Base-by-base conservation (phyloP, 345 rosid species). In the Eucalyptus fibrosa region DNA sequence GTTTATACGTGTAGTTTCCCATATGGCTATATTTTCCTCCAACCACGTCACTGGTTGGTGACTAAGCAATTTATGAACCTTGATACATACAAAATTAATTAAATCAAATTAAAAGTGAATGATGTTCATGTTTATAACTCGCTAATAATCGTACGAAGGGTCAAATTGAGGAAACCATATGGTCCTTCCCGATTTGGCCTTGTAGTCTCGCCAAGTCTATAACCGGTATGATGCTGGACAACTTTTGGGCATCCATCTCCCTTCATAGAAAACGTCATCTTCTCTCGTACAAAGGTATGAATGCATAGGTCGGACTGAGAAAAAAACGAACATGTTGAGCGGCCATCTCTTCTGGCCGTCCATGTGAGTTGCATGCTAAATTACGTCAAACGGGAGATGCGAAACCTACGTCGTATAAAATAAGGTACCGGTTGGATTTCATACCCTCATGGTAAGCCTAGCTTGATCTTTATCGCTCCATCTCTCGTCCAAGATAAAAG, bases 401-500 rank as follows among this genome's bases (percentile, higher is more conserved):
- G 81, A 72, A 53, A 50, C 69, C 85, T 77, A 21, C 47, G 30
- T 40, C 47, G 30, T 40, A 77, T 85, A 86, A 87, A 90, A 87
- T 90, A 89, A 89, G 90, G 89, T 77, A 91, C 62, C 65, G 44
- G 85, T 77, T 26, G 28, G 85, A 40, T 40, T 77, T 77, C 85
- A 72, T 55, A 23, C 72, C 45, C 45, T 89, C 89, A 60, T 56
- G 88, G 86, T 51, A 87, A 87, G 42, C 93, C 91, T 90, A 92
- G 91, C 91, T 32, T 30, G 50, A 62, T 60, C 90, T 89, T 90
- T 89, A 40, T 23, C 30, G 28, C 47, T 86, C 82, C 86, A 44
- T 56, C 82, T 40, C 30, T 72, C 44, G 81, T 24, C 80, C 67
- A 60, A 44, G 72, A 32, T 45, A 24, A 60, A 59, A 59, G 37